Conservation (phyloP, 495 filamentous ascomycete genomes). For the Daldinia decipiens region DNA sequence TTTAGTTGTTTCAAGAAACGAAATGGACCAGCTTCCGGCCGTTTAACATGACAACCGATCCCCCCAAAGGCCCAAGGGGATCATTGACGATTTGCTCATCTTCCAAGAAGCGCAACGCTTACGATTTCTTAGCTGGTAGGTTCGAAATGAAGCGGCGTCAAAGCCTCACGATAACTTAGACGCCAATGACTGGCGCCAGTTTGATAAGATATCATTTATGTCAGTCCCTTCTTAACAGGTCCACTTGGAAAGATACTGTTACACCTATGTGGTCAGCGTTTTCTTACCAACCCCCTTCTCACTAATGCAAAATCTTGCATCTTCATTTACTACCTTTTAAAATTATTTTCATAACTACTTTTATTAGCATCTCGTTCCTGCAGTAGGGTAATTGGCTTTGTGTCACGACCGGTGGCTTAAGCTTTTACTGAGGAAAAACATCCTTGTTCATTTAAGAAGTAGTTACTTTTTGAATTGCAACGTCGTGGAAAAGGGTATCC, state of each 20-base stretch:
- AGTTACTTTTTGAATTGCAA: conserved; percentile 24
- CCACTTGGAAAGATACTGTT: conserved; percentile 42
- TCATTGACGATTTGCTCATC: conserved; percentile 13
- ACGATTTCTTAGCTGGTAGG: conserved; percentile 25
- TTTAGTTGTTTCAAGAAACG: conserved; percentile 23
- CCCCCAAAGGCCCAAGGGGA: not conserved
- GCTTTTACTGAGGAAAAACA: conserved; percentile 19
- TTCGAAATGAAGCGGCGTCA: conserved; percentile 27
- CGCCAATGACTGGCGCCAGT: conserved; percentile 12
- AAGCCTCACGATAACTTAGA: conserved; percentile 40
- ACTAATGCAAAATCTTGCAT: conserved; percentile 32
- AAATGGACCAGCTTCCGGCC: conserved; percentile 4
- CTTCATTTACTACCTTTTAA: conserved; percentile 23
- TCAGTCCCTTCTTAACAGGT: conserved; percentile 32
- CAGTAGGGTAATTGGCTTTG: conserved; percentile 41
- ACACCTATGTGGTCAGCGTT: conserved; percentile 32
- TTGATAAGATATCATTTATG: conserved; percentile 36
- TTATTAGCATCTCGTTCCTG: conserved; percentile 46
- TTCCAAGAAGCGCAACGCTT: conserved; percentile 24
- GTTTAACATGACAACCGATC: conserved; percentile 14
- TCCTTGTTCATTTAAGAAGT: conserved; percentile 12
- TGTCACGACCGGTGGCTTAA: conserved; percentile 23
- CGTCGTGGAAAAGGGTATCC: conserved; percentile 26
- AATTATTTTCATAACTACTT: conserved; percentile 33
- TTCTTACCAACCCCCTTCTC: conserved; percentile 9